Evolutionary conservation across 345 rosid genomes (phyloP).

Genomic region (Salix udensis): DNA sequence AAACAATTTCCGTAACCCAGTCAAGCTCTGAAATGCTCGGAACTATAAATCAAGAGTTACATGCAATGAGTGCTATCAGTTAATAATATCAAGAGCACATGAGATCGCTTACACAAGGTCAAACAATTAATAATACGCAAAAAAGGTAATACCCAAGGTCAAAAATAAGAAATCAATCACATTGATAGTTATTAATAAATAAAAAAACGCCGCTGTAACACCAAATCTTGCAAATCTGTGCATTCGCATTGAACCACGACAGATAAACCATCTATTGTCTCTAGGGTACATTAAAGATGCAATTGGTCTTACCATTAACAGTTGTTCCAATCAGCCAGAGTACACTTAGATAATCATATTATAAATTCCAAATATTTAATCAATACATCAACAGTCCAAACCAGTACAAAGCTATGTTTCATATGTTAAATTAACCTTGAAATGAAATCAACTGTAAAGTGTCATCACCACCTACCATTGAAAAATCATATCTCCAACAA

Average conservation of each 20-base stretch:
- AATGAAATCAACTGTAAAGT: not conserved
- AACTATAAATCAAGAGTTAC: no score
- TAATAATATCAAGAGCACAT: not conserved
- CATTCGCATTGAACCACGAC: not conserved
- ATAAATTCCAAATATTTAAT: not conserved
- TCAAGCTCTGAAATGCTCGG: no score
- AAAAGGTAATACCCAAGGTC: no score
- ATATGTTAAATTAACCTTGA: not conserved
- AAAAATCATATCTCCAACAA: not conserved
- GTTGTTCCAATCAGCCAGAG: not conserved
- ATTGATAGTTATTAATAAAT: no score
- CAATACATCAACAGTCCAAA: not conserved
- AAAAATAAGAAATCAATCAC: no score
- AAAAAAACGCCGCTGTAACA: not conserved
- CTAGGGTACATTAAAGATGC: not conserved
- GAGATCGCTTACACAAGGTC: not conserved
- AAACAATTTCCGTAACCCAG: no score
- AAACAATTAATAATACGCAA: no score
- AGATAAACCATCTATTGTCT: not conserved
- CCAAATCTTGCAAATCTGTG: not conserved
- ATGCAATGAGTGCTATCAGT: not conserved
- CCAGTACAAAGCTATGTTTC: not conserved
- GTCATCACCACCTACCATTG: not conserved
- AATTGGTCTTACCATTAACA: not conserved
- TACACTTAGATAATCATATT: not conserved